A percentile compares a stretch with the other conserved stretches of the same genome.
phyloP scores from a whole-genome alignment of 2,329 filamentous ascomycete species.

The Fusarium sp. region DNA sequence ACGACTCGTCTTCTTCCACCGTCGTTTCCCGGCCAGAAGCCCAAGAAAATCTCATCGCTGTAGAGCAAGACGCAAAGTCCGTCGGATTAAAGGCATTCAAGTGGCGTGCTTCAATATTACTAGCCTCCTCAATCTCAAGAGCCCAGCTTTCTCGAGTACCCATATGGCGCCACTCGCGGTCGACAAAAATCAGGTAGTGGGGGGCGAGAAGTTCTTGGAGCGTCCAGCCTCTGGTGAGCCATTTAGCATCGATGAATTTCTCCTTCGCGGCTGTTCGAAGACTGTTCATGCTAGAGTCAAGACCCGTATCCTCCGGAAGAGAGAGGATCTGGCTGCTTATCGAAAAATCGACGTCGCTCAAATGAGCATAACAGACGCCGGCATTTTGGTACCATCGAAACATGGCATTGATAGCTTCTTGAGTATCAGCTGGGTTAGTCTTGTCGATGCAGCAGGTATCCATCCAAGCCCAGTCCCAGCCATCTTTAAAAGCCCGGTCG shows the following conservation, averaged over 20 bases:
- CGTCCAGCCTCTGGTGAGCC: not conserved
- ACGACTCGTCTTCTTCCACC: not conserved
- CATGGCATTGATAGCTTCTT: not conserved
- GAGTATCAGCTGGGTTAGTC: not conserved
- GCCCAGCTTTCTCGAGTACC: not conserved
- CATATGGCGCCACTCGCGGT: not conserved
- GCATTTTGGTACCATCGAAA: not conserved
- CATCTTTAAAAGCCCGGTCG: not conserved
- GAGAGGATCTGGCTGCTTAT: accelerated
- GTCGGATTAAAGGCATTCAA: not conserved
- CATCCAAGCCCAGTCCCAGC: not conserved
- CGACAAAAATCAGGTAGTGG: not conserved
- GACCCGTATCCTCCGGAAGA: accelerated
- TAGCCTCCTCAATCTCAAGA: not conserved
- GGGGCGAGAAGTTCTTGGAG: not conserved
- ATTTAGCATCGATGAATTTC: not conserved
- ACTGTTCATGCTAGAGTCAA: not conserved
- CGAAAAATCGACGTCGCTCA: not conserved
- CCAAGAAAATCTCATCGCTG: not conserved
- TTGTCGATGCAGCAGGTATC: not conserved
- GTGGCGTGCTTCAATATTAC: not conserved
- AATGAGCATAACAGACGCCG: not conserved
- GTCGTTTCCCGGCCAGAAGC: not conserved
- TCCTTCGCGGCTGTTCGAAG: not conserved
- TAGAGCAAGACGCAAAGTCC: not conserved